Conservation (phyloP, 2,329 filamentous ascomycete species). For the Fusarium napiforme region DNA sequence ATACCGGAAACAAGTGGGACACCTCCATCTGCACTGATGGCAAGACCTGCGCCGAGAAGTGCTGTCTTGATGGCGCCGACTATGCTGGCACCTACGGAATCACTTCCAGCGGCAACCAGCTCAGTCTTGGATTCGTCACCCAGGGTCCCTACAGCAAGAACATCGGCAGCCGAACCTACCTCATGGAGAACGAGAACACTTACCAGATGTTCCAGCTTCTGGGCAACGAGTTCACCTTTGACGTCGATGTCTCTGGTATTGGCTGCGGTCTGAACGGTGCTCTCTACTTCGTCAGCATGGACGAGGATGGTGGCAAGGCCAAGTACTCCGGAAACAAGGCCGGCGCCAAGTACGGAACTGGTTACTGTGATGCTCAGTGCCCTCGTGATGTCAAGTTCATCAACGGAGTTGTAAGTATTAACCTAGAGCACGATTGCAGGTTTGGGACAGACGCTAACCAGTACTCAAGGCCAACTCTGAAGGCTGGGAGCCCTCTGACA, state of each 20-base stretch:
- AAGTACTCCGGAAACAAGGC: conserved; percentile 63
- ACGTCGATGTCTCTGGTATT: conserved; percentile 75
- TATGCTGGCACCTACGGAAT: conserved; percentile 65
- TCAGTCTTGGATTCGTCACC: conserved; percentile 69
- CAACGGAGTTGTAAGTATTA: conserved; percentile 57
- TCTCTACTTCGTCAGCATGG: conserved; percentile 73
- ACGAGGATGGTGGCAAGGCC: conserved; percentile 64
- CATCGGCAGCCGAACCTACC: conserved; percentile 69
- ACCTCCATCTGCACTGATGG: conserved; percentile 54
- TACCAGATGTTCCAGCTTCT: conserved; percentile 75
- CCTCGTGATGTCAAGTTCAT: conserved; percentile 68
- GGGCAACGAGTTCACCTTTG: conserved; percentile 77
- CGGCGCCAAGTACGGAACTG: conserved; percentile 70
- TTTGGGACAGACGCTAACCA: conserved; percentile 44
- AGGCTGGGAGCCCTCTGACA: conserved; percentile 62
- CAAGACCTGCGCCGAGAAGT: conserved; percentile 58
- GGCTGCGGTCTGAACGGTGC: conserved; percentile 79
- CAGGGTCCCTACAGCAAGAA: conserved; percentile 59
- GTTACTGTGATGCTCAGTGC: conserved; percentile 64
- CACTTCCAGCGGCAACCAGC: conserved; percentile 60
- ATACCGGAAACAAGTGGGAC: conserved; percentile 63
- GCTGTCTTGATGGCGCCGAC: conserved; percentile 65
- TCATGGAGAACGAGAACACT: conserved; percentile 69
- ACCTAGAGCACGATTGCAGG: not conserved
- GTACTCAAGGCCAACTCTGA: conserved; percentile 59